Percentiles rank a stretch among this genome's conserved stretches.
These are phyloP conservation scores for Aspergillus sclerotioniger DNA, from an alignment of 495 filamentous ascomycete species.

Conservation along the genomic window DNA sequence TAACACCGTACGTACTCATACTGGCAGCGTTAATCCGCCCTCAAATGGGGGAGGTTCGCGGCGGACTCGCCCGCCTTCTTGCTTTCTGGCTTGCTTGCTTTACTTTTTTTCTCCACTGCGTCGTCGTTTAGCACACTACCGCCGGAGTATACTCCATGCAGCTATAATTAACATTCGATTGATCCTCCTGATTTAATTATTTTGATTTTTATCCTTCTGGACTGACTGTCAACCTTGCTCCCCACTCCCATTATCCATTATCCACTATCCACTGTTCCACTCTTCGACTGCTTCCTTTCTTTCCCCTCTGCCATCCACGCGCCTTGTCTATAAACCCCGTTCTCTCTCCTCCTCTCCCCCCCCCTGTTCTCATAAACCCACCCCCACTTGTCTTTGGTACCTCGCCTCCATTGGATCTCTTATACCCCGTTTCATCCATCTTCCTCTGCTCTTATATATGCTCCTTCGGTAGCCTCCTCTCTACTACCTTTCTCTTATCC, in stretches of 20 bases:
- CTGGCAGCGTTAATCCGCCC: too few species aligned
- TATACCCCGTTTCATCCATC: constrained; percentile 9
- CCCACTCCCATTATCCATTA: constrained; percentile 5
- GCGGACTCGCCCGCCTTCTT: constrained; percentile 10
- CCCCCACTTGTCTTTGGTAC: constrained; percentile 22
- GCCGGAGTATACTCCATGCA: constrained; percentile 9
- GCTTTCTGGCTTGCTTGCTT: constrained; percentile 7
- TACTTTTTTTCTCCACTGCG: background rate
- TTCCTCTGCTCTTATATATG: constrained; percentile 21
- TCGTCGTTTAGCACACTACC: constrained; percentile 16
- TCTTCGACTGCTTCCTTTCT: constrained; percentile 9
- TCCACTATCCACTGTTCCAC: too few species aligned
- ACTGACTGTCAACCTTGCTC: constrained; percentile 12
- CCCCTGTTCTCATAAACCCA: constrained; percentile 18
- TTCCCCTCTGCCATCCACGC: constrained; percentile 7
- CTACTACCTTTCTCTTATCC: background rate
- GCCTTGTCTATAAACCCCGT: constrained; percentile 24
- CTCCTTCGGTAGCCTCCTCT: constrained; percentile 18
- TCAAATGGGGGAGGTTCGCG: constrained; percentile 5
- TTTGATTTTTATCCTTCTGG: constrained; percentile 8
- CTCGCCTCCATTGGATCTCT: constrained; percentile 12
- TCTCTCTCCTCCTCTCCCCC: constrained; percentile 13
- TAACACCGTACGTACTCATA: too few species aligned
- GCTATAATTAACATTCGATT: constrained; percentile 22
- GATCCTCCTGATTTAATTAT: constrained; percentile 13